A percentile compares a stretch with the other conserved stretches of the same genome.
phyloP scores from a whole-genome alignment of 1,139 yeast genomes.

The Lizanozyma gosingica region DNA sequence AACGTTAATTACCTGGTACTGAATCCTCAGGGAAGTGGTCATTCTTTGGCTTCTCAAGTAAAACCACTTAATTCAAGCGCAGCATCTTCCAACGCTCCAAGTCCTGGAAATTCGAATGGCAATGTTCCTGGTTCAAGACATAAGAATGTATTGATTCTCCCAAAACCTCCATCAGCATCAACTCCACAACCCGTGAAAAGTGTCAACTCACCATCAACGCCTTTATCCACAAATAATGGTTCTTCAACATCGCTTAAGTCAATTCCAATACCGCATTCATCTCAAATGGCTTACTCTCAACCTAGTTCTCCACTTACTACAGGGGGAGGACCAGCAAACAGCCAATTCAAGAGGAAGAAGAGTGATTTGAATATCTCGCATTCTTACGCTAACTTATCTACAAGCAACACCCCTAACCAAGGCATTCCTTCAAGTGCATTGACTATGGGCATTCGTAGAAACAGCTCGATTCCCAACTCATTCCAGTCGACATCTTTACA shows the following conservation, averaged over 20 bases:
- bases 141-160: slow-evolving; percentile 35
- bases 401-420: slow-evolving; percentile 1
- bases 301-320: slow-evolving; percentile 17
- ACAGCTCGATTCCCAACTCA: slow-evolving; percentile 12
- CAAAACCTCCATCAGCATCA: slow-evolving; percentile 22
- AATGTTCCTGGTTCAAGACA: slow-evolving; percentile 11
- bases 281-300: slow-evolving; percentile 5
- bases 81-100: slow-evolving; percentile 5
- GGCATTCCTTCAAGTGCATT: slow-evolving; percentile 3
- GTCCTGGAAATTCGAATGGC: slow-evolving; percentile 4
- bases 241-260: not conserved
- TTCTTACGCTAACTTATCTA: slow-evolving; percentile 7
- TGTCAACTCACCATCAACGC: slow-evolving; percentile 10
- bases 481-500: slow-evolving; percentile 11
- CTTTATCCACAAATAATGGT: slow-evolving; percentile 13
- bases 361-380: slow-evolving; percentile 22
- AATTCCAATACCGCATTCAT: not conserved
- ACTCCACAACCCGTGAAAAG: slow-evolving; percentile 6
- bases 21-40: slow-evolving; percentile 3
- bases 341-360: slow-evolving; percentile 36
- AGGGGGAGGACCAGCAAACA: slow-evolving; percentile 13
- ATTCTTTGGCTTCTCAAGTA: not conserved
- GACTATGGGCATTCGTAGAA: slow-evolving; percentile 8
- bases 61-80: not conserved
- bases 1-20: slow-evolving; percentile 2